Base-by-base conservation (phyloP, 495 filamentous ascomycete genomes). In the Penicillium cosmopolitanum region DNA sequence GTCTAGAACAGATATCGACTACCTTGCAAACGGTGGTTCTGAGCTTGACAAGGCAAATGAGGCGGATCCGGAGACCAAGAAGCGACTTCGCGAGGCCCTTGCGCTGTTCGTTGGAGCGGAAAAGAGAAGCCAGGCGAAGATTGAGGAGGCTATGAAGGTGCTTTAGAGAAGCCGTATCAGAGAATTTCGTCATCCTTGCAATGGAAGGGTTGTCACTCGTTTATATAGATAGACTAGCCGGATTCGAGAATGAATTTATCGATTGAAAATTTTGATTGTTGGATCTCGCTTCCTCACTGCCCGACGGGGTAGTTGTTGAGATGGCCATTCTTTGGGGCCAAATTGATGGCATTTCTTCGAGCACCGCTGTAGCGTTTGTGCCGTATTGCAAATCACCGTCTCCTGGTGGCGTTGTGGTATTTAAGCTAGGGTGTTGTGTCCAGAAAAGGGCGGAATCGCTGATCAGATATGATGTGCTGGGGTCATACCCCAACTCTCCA, bases 11-110 rank as follows among this genome's bases (percentile, higher is more conserved):
- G 62, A 63, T 15, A 61, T 67, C 25, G 66, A 69, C 40, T 72
- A 72, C 42, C 58, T 72, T 8, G 61, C 53, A 1, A 61, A 72
- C 19, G 57, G 60, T 28, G 66, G 69, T 16, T 56, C 44, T 25
- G 62, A 51, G 40, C 43, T 72, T n/a, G 64, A 67, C 13, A 61
- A 58, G 50, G 61, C 68, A 10, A 68, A 65, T 51, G 58, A 63
- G 44, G 57, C 59, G 8, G 68, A 67, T 21, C 61, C 55, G 8
- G 55, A 60, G 38, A 60, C 59, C 7, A 61, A 56, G 51, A 58
- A 54, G 43, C 54, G 65, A 13, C 42, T 68, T n/a, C 53, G 40
- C 1, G 68, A 71, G 43, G 65, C 65, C 19, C 56, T 71, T 15
- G 50, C 53, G 7, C 16, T 63, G 25, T 71, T 68, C 46, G 43